Evolutionary conservation across 1,284 basidiomycete species (phyloP).

Genomic region (Ceratobasidium sp.): DNA sequence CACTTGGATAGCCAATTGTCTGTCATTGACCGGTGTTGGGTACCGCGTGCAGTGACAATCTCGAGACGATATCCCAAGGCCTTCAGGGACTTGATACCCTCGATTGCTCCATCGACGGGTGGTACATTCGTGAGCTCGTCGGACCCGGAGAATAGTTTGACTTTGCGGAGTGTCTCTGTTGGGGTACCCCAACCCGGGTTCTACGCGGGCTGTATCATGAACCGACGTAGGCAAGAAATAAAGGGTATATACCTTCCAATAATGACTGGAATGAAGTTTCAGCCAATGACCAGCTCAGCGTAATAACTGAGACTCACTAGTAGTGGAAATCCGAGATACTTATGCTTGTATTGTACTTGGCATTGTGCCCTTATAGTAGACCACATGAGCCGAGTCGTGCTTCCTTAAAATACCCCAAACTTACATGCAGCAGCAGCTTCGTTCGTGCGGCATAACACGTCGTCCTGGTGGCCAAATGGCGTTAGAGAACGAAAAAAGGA

Average conservation of each 20-base stretch:
- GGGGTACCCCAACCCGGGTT: constrained; percentile 76
- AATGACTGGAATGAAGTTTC: constrained; percentile 57
- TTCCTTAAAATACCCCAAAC: constrained; percentile 46
- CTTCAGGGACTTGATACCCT: constrained; percentile 64
- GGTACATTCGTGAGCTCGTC: constrained; percentile 60
- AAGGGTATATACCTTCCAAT: constrained; percentile 63
- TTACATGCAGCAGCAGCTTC: constrained; percentile 67
- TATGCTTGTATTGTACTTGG: constrained; percentile 62
- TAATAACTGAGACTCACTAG: constrained; percentile 53
- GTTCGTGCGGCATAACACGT: constrained; percentile 77
- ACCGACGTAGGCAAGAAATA: constrained; percentile 19
- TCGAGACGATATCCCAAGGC: constrained; percentile 70
- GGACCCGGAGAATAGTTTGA: constrained; percentile 65
- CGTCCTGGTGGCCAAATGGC: constrained; percentile 55
- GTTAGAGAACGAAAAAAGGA: neutral
- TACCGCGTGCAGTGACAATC: constrained; percentile 75
- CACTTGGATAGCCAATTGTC: constrained; percentile 71
- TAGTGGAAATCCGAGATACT: constrained; percentile 67
- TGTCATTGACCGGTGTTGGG: constrained; percentile 64
- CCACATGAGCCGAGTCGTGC: neutral
- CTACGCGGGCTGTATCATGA: constrained; percentile 50
- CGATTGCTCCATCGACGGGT: constrained; percentile 69
- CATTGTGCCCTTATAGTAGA: constrained; percentile 65
- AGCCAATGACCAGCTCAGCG: constrained; percentile 40
- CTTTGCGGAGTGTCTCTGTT: constrained; percentile 64